Conservation (phyloP, 192 early-diverging fungal species). For the Cladochytrium replicatum region DNA sequence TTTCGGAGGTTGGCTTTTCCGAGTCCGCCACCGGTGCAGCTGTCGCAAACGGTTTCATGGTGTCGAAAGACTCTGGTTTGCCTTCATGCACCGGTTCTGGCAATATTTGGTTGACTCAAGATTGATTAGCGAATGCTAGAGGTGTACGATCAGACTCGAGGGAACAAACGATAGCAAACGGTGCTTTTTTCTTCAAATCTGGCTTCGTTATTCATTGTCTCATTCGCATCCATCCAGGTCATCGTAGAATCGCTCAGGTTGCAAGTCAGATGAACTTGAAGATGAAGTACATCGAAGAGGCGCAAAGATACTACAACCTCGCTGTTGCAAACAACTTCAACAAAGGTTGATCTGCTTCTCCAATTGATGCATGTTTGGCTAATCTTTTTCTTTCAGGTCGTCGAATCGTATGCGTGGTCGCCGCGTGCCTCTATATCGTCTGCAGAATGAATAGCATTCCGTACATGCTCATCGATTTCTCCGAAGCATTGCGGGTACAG, state of each 20-base stretch:
- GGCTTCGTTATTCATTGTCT: constrained; percentile 3
- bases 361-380: not conserved
- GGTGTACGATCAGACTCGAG: not conserved
- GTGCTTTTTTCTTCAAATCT: not conserved
- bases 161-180: not conserved
- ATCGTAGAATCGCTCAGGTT: constrained; percentile 61
- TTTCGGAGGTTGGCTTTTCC: constrained; percentile 82
- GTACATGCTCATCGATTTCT: constrained; percentile 94
- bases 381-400: constrained; percentile 78
- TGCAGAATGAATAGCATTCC: constrained; percentile 67
- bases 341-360: not conserved
- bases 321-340: constrained; percentile 53
- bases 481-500: constrained; percentile 67
- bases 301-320: constrained; percentile 76
- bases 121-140: constrained; percentile 4
- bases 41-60: constrained; percentile 38
- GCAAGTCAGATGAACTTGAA: constrained; percentile 59
- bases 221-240: constrained; percentile 29
- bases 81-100: constrained; percentile 3
- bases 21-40: constrained; percentile 82
- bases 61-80: constrained; percentile 4
- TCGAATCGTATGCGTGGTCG: constrained; percentile 63
- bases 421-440: constrained; percentile 86
- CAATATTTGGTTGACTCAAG: constrained; percentile 4
- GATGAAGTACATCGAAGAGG: constrained; percentile 66